Evolutionary conservation across 768 basidiomycete species (phyloP), one percentile per base, ranked within the genome.

Genomic region (Filobasidium floriforme): DNA sequence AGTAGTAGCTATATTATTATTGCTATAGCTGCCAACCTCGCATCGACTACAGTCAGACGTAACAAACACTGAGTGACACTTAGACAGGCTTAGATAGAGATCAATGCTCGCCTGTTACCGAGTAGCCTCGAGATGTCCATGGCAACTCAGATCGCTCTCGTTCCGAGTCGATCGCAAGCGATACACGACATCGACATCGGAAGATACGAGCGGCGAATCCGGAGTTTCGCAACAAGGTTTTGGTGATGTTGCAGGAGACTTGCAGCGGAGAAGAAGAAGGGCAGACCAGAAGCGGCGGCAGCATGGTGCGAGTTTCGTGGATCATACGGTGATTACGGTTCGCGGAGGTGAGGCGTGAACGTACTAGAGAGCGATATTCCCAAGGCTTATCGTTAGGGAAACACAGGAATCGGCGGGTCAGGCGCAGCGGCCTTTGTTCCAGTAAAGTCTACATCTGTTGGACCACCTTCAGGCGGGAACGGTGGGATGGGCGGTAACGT

Each of bases 361-460:
- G 11, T 55, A 14, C 22, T 18, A 32, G 59, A 12, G 60, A 54
- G 24, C 0, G 32, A 15, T 24, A 18, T 49, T 29, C 12, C 18
- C 29, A 22, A 41, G 29, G 14, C 15, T 57, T 1, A 24, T 26
- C n/a, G 14, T 2, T 70, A 24, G 26, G 44, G 46, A 24, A n/a
- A 19, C 46, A n/a, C 71, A 89, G 92, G 92, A 18, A 86, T 84
- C 72, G 93, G 93, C 22, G 94, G 94, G 0, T 82, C 90, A 65
- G 94, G 94, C 26, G 90, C 92, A 69, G 90, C 88, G 26, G 92
- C 94, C 6, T 96, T 97, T 72, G 88, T 92, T 73, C 86, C 90
- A 65, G 91, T 94, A 80, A 90, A 90, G 74, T 91, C 84, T 78
- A 85, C 85, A 65, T 85, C 88, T 0, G 84, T 85, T 68, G 90